Conservation (phyloP, 441 rosid species). For the Gossypium schwendimanii region DNA sequence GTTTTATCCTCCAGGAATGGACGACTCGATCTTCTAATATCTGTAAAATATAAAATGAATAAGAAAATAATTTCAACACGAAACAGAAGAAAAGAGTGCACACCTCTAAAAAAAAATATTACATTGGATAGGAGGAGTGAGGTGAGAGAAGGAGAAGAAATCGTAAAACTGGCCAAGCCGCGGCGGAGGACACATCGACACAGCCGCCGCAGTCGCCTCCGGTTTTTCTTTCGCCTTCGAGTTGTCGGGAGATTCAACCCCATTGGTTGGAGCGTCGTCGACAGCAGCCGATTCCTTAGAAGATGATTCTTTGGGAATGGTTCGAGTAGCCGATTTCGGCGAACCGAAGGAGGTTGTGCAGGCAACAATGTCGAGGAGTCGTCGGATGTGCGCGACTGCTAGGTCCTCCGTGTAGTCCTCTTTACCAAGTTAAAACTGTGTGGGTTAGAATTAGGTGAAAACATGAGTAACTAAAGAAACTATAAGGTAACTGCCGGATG, state of each 20-base stretch:
- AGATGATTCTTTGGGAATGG: constrained; percentile 23
- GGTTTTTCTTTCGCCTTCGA: constrained; percentile 31
- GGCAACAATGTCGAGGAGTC: constrained; percentile 67
- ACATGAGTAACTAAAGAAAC: not conserved
- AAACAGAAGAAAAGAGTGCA: not conserved
- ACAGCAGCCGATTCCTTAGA: constrained; percentile 32
- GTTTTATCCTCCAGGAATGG: constrained; percentile 73
- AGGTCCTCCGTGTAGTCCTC: constrained; percentile 63
- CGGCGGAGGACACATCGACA: constrained; percentile 58
- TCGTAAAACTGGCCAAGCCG: constrained; percentile 70
- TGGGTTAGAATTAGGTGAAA: not conserved
- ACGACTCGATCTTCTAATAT: constrained; percentile 76
- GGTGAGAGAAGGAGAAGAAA: constrained; percentile 62
- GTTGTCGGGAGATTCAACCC: constrained; percentile 24
- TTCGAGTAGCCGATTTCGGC: constrained; percentile 38
- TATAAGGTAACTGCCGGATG: constrained; percentile 18
- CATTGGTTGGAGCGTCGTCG: constrained; percentile 27
- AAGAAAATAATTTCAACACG: not conserved
- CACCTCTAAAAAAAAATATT: not conserved
- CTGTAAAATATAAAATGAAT: constrained; percentile 28
- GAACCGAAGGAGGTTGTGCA: constrained; percentile 62
- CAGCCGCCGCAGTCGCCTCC: constrained; percentile 25
- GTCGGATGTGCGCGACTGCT: constrained; percentile 53
- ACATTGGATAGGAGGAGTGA: constrained; percentile 67
- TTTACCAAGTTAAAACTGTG: not conserved